A percentile compares a stretch with the other conserved stretches of the same genome.
phyloP scores from a whole-genome alignment of 371 early-diverging fungal genomes.

The Syncephalis fuscata region DNA sequence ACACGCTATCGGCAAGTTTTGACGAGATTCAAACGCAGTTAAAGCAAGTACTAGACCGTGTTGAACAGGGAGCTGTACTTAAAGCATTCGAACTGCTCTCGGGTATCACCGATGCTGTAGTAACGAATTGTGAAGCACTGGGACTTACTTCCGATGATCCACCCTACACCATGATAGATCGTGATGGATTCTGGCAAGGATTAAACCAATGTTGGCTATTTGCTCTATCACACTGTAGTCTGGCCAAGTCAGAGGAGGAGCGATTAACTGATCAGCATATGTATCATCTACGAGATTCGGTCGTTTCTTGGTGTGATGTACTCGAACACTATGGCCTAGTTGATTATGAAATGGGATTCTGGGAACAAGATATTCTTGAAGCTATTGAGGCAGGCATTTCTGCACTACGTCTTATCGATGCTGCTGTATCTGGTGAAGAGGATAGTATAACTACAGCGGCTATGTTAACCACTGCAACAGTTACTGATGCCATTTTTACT shows the following conservation, averaged over 20 bases:
- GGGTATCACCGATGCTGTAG: conserved; percentile 48
- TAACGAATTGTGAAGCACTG: conserved; percentile 49
- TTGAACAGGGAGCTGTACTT: conserved; percentile 41
- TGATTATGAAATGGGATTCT: conserved; percentile 75
- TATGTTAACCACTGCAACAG: no score
- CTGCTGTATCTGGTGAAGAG: no score
- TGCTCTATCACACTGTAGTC: conserved; percentile 41
- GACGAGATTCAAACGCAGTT: conserved; percentile 51
- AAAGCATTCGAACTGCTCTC: conserved; percentile 57
- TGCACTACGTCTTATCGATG: not conserved
- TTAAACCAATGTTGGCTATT: conserved; percentile 69
- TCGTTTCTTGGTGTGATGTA: conserved; percentile 57
- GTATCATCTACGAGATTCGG: conserved; percentile 36
- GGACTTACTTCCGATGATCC: conserved; percentile 36
- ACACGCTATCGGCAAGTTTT: conserved; percentile 8
- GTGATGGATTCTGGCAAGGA: conserved; percentile 61
- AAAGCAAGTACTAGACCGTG: conserved; percentile 47
- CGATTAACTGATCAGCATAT: conserved; percentile 36
- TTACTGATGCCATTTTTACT: no score
- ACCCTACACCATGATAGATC: conserved; percentile 27
- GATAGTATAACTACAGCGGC: no score
- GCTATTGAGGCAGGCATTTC: conserved; percentile 23
- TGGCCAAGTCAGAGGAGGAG: conserved; percentile 33
- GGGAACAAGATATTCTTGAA: conserved; percentile 63
- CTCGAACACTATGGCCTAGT: conserved; percentile 61